Evolutionary conservation across 106 monocot species (phyloP), one percentile per base, ranked within the genome.

Genomic region (Xerophyta viscosa): DNA sequence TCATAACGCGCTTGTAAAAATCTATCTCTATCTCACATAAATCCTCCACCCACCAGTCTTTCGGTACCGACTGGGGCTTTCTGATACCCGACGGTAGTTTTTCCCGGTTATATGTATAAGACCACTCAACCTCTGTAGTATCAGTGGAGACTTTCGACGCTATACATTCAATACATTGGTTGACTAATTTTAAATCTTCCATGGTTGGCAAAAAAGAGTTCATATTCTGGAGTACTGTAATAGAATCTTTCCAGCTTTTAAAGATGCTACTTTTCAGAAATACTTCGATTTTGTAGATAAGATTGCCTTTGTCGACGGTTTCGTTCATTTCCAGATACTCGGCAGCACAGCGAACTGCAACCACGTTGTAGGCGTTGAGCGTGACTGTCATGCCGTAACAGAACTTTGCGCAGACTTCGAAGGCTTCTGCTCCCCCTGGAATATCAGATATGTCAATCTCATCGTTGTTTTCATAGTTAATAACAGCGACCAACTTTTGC

Each of bases 41-140:
- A 23, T 94, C 93, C 37, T 94, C 93, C 29, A 84, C 84, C 87
- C 87, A 94, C 93, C 93, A 94, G 41, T 94, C 88, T 64, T 75
- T 75, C 6, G 93, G 93, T 10, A 94, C 88, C 19, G 54, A 33
- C 24, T 70, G 75, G 12, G 63, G 63, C 47, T 83, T 82, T 24
- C 27, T 59, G 27, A 88, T 78, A 8, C 78, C 84, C 11, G 68
- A 68, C 24, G 66, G 68, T 27, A 88, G 84, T 28, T 76, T 94
- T 52, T 73, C 75, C 48, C 81, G 28, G 56, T 88, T 84, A 59
- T 94, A 84, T 6, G 81, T 75, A 33, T 88, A 94, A 6, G 93
- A 94, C 93, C 93, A 94, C 14, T 94, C 84, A 39, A 94, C 93
- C 37, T 67, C 77, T 21, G 72, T 67, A 42, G 75, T 37, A 49